Percentiles rank a stretch among this genome's conserved stretches.
Conservation (phyloP, 371 early-diverging fungal genomes). For the Rhizomucor miehei region DNA sequence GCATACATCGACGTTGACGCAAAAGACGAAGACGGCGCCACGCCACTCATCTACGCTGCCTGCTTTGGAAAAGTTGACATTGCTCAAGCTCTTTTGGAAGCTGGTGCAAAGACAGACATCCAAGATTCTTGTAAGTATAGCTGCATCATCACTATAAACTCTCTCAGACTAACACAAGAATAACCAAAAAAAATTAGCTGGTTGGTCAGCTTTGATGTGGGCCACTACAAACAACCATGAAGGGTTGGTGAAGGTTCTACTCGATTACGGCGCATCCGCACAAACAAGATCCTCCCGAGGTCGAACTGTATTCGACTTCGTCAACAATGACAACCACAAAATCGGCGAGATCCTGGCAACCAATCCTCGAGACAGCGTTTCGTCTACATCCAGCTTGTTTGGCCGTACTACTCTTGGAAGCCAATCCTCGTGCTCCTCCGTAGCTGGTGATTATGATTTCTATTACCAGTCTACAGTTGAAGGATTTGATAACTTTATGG, state of each 20-base stretch:
- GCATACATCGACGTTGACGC: slow-evolving; percentile 74
- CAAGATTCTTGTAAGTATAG: slow-evolving; percentile 77
- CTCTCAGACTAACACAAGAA: slow-evolving; percentile 2
- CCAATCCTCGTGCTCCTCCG: slow-evolving; percentile 27
- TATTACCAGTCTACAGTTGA: slow-evolving; percentile 43
- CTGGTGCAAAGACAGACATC: slow-evolving; percentile 74
- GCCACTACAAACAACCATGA: slow-evolving; percentile 85
- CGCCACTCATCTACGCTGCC: slow-evolving; percentile 82
- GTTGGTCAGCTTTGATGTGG: slow-evolving; percentile 95
- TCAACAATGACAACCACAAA: slow-evolving; percentile 50
- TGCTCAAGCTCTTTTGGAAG: slow-evolving; percentile 61
- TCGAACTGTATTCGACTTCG: slow-evolving; percentile 75
- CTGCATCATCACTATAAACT: too few relatives aligned
- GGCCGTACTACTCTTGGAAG: slow-evolving; percentile 20
- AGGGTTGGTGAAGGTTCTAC: slow-evolving; percentile 64
- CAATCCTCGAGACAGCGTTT: slow-evolving; percentile 52
- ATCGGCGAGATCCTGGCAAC: slow-evolving; percentile 57
- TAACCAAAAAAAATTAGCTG: slow-evolving; percentile 46
- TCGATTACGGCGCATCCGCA: slow-evolving; percentile 78
- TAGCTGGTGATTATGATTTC: slow-evolving; percentile 44
- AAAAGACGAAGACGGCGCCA: slow-evolving; percentile 81
- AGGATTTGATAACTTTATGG: slow-evolving; percentile 37
- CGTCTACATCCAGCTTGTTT: slow-evolving; percentile 41
- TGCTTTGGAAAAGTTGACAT: slow-evolving; percentile 83
- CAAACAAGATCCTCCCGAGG: slow-evolving; percentile 70